These are phyloP conservation scores for Chloris gayana DNA, from an alignment of 176 grass and related monocot genomes.

Conservation along the genomic window DNA sequence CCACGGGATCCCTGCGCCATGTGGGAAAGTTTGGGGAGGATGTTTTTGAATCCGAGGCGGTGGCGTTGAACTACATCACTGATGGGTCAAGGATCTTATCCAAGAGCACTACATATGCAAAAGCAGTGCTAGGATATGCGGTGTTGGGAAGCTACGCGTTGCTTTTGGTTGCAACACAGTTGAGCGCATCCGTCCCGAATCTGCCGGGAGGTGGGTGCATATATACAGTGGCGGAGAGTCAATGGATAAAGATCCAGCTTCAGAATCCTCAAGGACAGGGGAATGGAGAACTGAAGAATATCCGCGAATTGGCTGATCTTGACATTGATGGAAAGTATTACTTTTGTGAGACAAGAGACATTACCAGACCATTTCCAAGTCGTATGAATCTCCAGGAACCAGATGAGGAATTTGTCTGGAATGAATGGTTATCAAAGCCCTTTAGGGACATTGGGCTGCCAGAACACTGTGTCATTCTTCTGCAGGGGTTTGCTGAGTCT, in stretches of 20 bases:
- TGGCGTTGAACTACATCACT: slow-evolving; percentile 79
- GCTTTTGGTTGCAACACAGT: slow-evolving; percentile 79
- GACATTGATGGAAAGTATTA: slow-evolving; percentile 98
- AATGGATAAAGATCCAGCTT: slow-evolving; percentile 89
- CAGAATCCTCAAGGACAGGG: slow-evolving; percentile 87
- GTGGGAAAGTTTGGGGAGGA: slow-evolving; percentile 66
- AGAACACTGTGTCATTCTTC: slow-evolving; percentile 84
- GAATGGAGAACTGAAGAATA: slow-evolving; percentile 78
- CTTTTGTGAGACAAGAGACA: slow-evolving; percentile 95
- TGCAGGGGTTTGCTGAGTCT: slow-evolving; percentile 96
- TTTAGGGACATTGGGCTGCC: slow-evolving; percentile 86
- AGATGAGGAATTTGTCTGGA: slow-evolving; percentile 94
- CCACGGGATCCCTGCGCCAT: slow-evolving; percentile 71
- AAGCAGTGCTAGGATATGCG: slow-evolving; percentile 78
- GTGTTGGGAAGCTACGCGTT: slow-evolving; percentile 70
- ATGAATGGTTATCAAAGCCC: slow-evolving; percentile 90
- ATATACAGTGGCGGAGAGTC: slow-evolving; percentile 73
- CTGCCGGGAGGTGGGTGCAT: slow-evolving; percentile 85
- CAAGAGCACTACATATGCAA: slow-evolving; percentile 67
- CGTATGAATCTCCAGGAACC: slow-evolving; percentile 59
- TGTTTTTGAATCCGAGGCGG: slow-evolving; percentile 70
- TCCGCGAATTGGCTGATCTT: slow-evolving; percentile 74
- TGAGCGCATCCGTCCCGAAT: slow-evolving; percentile 56
- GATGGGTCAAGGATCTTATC: slow-evolving; percentile 70
- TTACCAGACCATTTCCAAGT: slow-evolving; percentile 89